Conservation (phyloP, 202 grass and related monocot genomes). For the Panicum virgatum region DNA sequence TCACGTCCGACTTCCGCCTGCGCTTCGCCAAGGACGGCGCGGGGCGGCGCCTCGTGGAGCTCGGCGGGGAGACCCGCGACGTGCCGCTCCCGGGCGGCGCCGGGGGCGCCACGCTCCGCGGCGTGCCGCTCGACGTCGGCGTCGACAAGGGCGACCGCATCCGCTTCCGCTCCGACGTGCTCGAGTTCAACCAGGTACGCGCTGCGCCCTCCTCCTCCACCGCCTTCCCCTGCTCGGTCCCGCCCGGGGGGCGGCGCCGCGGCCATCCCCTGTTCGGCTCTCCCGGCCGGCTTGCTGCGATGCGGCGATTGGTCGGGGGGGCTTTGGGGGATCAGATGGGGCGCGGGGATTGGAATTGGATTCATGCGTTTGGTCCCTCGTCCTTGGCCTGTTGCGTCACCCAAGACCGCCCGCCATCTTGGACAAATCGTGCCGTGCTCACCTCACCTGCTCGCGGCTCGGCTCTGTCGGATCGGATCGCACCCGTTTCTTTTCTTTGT, state of each 20-base stretch:
- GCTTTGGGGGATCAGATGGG: no score
- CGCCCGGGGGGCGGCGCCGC: no score
- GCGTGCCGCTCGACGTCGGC: slow-evolving; percentile 72
- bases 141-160: slow-evolving; percentile 94
- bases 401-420: neutral
- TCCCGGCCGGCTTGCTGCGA: no score
- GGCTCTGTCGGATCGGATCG: neutral
- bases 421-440: neutral
- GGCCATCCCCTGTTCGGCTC: no score
- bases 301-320: no score
- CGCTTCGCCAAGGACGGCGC: slow-evolving; percentile 67
- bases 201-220: neutral
- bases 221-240: no score
- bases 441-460: neutral
- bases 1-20: slow-evolving; percentile 87
- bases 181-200: slow-evolving; percentile 94
- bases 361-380: neutral
- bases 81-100: slow-evolving; percentile 61
- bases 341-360: neutral
- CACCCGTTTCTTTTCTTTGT: neutral
- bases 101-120: slow-evolving; percentile 48
- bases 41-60: slow-evolving; percentile 61
- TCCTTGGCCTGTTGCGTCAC: neutral
- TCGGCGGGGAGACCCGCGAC: slow-evolving; percentile 71
- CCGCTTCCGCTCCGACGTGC: slow-evolving; percentile 90